Evolutionary conservation across 306 rosid genomes (phyloP).

Genomic region (Luffa acutangula): DNA sequence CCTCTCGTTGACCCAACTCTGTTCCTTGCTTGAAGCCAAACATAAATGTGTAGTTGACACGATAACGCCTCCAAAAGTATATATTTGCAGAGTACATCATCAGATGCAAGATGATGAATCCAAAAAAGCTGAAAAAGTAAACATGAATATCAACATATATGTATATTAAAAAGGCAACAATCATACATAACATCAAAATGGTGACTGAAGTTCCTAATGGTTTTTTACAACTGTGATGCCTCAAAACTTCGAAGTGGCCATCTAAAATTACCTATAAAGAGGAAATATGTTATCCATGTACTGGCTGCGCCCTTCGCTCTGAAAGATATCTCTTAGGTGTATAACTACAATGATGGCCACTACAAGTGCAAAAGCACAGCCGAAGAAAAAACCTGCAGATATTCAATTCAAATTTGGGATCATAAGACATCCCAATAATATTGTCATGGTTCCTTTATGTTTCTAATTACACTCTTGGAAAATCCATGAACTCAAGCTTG

Average conservation of each 20-base stretch:
- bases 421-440: neutral
- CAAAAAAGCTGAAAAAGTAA: conserved; percentile 49
- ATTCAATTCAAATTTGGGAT: neutral
- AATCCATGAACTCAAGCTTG: neutral
- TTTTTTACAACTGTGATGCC: neutral
- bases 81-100: conserved; percentile 34
- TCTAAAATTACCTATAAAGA: conserved; percentile 43
- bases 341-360: conserved; percentile 35
- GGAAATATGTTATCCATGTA: conserved; percentile 66
- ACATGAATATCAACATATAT: neutral
- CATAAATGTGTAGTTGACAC: conserved; percentile 63
- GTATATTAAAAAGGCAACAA: neutral
- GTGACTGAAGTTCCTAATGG: neutral
- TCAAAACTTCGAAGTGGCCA: neutral
- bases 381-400: conserved; percentile 33
- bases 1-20: conserved; percentile 52
- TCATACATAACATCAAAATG: neutral
- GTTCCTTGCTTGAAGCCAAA: conserved; percentile 71
- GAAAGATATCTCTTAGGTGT: conserved; percentile 43
- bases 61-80: conserved; percentile 61
- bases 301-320: conserved; percentile 11
- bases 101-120: conserved; percentile 53
- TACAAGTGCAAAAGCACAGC: conserved; percentile 43
- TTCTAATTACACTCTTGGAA: neutral
- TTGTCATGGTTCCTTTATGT: neutral